Conservation (phyloP, 2,329 filamentous ascomycete species). For the Hymenoscyphus fraxineus region DNA sequence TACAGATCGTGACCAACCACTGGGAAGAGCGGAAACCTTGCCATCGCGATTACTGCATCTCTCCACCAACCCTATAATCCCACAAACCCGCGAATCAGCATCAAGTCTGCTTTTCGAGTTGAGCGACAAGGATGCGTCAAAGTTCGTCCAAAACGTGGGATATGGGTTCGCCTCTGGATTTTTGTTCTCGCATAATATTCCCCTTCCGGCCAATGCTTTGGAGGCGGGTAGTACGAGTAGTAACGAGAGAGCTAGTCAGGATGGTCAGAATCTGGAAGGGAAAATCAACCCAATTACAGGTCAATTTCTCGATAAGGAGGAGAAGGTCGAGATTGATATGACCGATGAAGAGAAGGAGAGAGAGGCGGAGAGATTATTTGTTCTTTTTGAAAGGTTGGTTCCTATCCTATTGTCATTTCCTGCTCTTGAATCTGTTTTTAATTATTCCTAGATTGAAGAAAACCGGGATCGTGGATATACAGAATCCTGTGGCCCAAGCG, state of each 20-base stretch:
- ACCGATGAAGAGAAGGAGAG: constrained; percentile 86
- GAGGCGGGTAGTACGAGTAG: constrained; percentile 45
- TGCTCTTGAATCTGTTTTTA: constrained; percentile 14
- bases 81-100: constrained; percentile 69
- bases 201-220: constrained; percentile 64
- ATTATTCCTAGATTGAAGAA: constrained; percentile 26
- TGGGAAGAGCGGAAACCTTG: constrained; percentile 72
- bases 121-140: constrained; percentile 73
- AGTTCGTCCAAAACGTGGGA: constrained; percentile 85
- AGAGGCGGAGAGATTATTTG: constrained; percentile 47
- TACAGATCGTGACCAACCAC: constrained; percentile 69
- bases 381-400: constrained; percentile 34
- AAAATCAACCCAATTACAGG: constrained; percentile 33
- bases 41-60: constrained; percentile 74
- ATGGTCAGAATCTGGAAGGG: constrained; percentile 25
- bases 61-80: constrained; percentile 68
- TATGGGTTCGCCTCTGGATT: constrained; percentile 94
- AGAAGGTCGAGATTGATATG: constrained; percentile 63
- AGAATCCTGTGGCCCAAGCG: constrained; percentile 32
- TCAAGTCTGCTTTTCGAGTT: constrained; percentile 82
- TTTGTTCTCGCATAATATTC: constrained; percentile 77
- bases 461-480: constrained; percentile 31
- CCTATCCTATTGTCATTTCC: not conserved
- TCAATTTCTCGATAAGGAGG: constrained; percentile 30
- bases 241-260: constrained; percentile 22